Evolutionary conservation across 163 green algal species (phyloP).

Genomic region (Scenedesmus sp.): DNA sequence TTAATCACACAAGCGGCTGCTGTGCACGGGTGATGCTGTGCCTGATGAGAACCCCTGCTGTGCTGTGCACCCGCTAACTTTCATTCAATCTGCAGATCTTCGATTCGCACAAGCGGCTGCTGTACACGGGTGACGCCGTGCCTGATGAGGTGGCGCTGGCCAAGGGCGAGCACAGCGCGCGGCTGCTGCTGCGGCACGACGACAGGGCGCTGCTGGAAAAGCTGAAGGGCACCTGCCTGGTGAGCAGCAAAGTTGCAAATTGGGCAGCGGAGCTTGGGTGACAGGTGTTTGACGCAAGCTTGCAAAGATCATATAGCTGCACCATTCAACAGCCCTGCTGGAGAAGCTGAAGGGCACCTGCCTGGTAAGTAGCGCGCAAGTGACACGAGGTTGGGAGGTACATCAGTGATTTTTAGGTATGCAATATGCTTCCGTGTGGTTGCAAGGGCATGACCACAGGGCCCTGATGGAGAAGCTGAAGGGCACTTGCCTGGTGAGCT

Average conservation of each 20-base stretch:
- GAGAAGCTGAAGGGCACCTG: slow-evolving; percentile 80
- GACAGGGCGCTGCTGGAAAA: slow-evolving; percentile 83
- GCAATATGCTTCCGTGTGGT: background rate
- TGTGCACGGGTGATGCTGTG: background rate
- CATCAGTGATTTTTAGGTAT: too few relatives aligned
- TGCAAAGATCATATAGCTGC: too few relatives aligned
- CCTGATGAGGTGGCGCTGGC: slow-evolving; percentile 65
- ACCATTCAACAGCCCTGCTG: slow-evolving; percentile 68
- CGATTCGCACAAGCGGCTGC: slow-evolving; percentile 78
- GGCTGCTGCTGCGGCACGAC: slow-evolving; percentile 84
- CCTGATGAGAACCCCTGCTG: background rate
- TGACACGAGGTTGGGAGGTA: too few relatives aligned
- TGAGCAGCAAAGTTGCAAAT: too few relatives aligned
- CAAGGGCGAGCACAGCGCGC: slow-evolving; percentile 84
- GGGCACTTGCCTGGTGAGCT: slow-evolving; percentile 57
- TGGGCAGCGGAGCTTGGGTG: too few relatives aligned
- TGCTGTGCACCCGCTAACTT: too few relatives aligned
- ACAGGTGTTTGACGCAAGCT: too few relatives aligned
- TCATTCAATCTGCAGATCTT: slow-evolving; percentile 64
- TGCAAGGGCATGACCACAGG: slow-evolving; percentile 82
- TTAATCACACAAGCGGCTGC: background rate
- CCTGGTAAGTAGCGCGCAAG: background rate
- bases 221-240: slow-evolving; percentile 71
- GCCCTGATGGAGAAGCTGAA: slow-evolving; percentile 87
- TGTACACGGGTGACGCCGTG: slow-evolving; percentile 63